Percentiles rank a stretch among this genome's conserved stretches.
Evolutionary conservation across 306 rosid species (phyloP).

Genomic region (Medicago lupulina): DNA sequence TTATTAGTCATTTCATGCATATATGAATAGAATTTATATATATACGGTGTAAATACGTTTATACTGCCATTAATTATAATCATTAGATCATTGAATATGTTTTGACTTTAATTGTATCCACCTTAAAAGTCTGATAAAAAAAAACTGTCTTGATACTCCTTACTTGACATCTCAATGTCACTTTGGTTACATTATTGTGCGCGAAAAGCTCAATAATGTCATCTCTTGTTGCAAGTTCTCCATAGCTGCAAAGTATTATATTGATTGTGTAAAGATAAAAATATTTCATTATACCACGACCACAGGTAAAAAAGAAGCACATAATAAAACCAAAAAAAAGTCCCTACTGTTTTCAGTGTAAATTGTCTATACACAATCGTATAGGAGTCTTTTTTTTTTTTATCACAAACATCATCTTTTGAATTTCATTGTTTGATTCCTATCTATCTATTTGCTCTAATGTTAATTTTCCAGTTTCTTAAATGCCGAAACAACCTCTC

Average conservation of each 20-base stretch:
- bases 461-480: no score
- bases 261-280: no score
- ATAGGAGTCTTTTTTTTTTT: no score
- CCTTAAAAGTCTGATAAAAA: not conserved
- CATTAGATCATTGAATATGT: not conserved
- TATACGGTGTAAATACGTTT: not conserved
- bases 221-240: not conserved
- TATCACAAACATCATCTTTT: no score
- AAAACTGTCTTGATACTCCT: not conserved
- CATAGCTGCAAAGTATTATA: not conserved
- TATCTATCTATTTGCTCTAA: no score
- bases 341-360: no score
- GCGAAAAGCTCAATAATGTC: not conserved
- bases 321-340: no score
- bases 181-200: not conserved
- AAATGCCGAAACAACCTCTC: no score
- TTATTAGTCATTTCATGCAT: constrained; percentile 1
- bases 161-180: not conserved
- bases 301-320: no score
- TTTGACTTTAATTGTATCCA: not conserved
- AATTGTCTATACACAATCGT: no score
- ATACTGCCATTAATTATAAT: not conserved
- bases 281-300: no score
- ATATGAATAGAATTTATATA: not conserved
- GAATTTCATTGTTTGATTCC: no score